Base-by-base conservation (phyloP, 257 asterid genomes). In the Solanum virginianum region DNA sequence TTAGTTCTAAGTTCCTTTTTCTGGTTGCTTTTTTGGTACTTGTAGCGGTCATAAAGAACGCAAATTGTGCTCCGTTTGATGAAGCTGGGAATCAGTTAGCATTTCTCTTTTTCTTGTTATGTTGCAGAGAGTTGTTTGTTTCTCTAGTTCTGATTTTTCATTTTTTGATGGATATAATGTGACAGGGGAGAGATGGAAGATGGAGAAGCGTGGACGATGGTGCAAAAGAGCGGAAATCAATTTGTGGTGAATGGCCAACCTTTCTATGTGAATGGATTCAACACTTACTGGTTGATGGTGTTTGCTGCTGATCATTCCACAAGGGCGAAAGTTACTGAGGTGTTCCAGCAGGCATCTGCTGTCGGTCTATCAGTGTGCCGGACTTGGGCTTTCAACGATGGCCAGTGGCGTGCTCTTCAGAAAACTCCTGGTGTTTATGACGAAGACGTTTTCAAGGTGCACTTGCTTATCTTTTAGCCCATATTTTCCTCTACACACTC, bases 351-450 rank as follows among this genome's bases (percentile, higher is more conserved):
- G 86, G 99, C 98, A 12, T 93, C 98, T 1, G 85, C 95, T 11
- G 97, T 90, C 4, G 97, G 98, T 12, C 90, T 96, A 7, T 89
- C 99, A 0, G 95, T 95, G 7, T 96, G 99, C 89, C 88, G 99
- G 83, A 96, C 99, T 3, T 96, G 99, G 99, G 99, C 97, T 59
- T 96, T 96, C 89, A 96, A 96, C 15, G 98, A 96, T 84, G 99
- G 95, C 41, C 98, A 95, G 80, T 96, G 98, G 98, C 89, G 97
- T 71, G 98, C 98, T 72, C 97, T 96, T 80, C 98, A 95, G 91
- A 91, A 85, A 69, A 85, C 97, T 12, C 98, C 98, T 29, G 85
- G 90, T 43, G 92, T 93, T 80, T 95, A 95, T 68, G 98, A 95
- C 45, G 98, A 95, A 84, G 85, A 90, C 10, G 96, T 93, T 71